Percentiles rank a stretch among this genome's conserved stretches.
Conservation (phyloP, 1,284 basidiomycete genomes). For the Naganishia sp. region DNA sequence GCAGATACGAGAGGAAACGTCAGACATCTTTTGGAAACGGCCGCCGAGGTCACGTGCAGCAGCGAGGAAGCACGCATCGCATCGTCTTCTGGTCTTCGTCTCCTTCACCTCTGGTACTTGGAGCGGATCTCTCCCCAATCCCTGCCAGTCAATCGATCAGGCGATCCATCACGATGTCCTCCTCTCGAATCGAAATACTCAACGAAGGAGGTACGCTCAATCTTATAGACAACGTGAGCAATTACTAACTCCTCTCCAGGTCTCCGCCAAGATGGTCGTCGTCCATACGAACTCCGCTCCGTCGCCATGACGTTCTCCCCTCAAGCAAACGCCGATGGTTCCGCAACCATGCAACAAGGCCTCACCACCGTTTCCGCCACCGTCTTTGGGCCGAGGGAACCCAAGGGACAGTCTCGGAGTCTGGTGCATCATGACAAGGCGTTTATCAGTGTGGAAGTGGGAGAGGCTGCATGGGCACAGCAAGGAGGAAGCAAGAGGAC, state of each 20-base stretch:
- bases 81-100: not conserved
- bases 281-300: conserved; percentile 85
- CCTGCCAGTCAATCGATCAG: not conserved
- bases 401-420: conserved; percentile 70
- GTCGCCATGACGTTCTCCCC: conserved; percentile 74
- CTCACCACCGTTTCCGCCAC: conserved; percentile 82
- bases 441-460: conserved; percentile 80
- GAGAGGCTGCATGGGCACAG: conserved; percentile 80
- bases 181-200: conserved; percentile 79
- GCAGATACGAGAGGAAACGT: too few species aligned
- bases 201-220: conserved; percentile 72
- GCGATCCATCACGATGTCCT: conserved; percentile 36
- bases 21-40: not conserved
- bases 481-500: conserved; percentile 72
- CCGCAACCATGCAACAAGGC: conserved; percentile 80
- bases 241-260: conserved; percentile 41
- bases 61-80: not conserved
- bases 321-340: conserved; percentile 78
- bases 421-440: conserved; percentile 70
- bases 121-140: not conserved
- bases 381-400: conserved; percentile 89
- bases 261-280: conserved; percentile 81
- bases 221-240: not conserved
- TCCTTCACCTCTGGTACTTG: not conserved
- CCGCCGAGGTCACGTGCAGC: conserved; percentile 21